Conservation (phyloP, 208 protist species). For the Porcisia hertigi region DNA sequence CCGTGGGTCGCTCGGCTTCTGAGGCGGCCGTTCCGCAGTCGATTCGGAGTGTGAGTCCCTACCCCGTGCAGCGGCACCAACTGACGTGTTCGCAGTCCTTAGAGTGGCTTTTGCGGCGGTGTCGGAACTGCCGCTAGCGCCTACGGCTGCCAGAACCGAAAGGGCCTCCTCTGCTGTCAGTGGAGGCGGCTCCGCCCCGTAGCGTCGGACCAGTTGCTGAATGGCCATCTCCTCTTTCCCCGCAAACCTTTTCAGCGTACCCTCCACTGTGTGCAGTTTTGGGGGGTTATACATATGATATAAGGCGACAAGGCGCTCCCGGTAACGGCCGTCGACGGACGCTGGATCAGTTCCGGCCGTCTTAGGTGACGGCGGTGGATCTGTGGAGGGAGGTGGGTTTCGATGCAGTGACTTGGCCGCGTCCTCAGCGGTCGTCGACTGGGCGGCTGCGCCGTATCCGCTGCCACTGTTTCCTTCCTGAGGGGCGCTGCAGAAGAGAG, state of each 20-base stretch:
- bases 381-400: neutral
- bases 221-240: conserved; percentile 63
- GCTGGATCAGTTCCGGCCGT: neutral
- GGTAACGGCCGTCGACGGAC: conserved; percentile 21
- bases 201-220: conserved; percentile 48
- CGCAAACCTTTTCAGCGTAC: conserved; percentile 42
- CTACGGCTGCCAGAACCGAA: conserved; percentile 5
- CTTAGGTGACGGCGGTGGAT: neutral
- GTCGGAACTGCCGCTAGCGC: neutral
- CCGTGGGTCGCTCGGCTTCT: conserved; percentile 10
- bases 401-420: conserved; percentile 14
- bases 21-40: neutral
- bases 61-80: neutral
- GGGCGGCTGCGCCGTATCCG: neutral
- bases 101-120: conserved; percentile 5
- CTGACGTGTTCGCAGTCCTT: neutral
- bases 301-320: conserved; percentile 47
- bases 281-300: conserved; percentile 56
- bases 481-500: conserved; percentile 13
- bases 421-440: conserved; percentile 36
- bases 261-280: conserved; percentile 53
- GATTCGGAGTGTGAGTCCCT: conserved; percentile 2
- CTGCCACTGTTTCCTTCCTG: neutral
- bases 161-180: conserved; percentile 9
- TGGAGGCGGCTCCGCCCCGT: conserved; percentile 49